Conservation (phyloP, 78 protist genomes). For the Blattamonas nauphoetae region DNA sequence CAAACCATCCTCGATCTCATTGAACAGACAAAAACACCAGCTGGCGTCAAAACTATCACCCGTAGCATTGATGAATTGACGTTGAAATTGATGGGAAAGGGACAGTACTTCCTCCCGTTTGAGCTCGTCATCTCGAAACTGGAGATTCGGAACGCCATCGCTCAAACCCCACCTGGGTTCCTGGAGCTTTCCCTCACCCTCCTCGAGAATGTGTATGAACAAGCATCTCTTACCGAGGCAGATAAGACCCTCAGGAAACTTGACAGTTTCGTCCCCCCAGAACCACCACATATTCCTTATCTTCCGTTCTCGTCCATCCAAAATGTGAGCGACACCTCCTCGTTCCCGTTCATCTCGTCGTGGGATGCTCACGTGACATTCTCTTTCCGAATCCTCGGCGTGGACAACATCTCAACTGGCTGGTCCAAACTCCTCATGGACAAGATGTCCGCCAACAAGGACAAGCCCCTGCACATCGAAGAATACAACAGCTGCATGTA, state of each 20-base stretch:
- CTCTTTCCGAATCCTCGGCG: not conserved
- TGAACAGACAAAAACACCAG: not conserved
- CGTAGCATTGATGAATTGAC: not conserved
- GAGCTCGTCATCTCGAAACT: not conserved
- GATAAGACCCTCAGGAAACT: not conserved
- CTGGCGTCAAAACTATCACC: not conserved
- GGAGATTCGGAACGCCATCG: not conserved
- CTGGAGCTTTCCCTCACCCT: not conserved
- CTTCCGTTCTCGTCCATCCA: not conserved
- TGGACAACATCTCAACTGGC: not conserved
- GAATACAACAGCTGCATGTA: not conserved
- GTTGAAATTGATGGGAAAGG: not conserved
- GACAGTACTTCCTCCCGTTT: not conserved
- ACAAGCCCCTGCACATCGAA: no score
- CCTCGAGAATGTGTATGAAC: not conserved
- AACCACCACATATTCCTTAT: not conserved
- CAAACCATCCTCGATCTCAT: not conserved
- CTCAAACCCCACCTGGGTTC: not conserved
- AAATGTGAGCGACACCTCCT: not conserved
- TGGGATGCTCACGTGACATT: not conserved
- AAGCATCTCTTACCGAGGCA: not conserved
- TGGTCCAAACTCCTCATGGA: not conserved
- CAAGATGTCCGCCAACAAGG: not conserved
- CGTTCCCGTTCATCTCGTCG: not conserved
- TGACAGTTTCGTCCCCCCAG: not conserved